Conservation (phyloP, 345 rosid species). For the Limnanthes douglasii region DNA sequence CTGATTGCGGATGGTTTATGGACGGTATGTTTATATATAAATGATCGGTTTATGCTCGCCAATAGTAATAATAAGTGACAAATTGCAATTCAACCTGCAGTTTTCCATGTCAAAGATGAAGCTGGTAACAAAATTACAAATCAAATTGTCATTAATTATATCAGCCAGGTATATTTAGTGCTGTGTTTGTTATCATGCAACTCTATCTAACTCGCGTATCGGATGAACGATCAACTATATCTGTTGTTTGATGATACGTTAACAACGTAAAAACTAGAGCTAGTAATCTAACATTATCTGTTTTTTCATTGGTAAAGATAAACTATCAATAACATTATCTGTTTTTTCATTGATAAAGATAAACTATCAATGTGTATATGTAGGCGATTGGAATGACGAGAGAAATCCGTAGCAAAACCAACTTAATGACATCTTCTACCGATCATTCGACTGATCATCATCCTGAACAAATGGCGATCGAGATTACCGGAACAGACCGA, state of each 20-base stretch:
- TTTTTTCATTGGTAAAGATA: too few relatives aligned
- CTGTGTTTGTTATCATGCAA: constrained; percentile 3
- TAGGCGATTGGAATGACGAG: constrained; percentile 48
- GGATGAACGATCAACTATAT: too few relatives aligned
- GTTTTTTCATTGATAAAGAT: too few relatives aligned
- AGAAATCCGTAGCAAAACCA: constrained; percentile 17
- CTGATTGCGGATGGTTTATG: constrained; percentile 80
- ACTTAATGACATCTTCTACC: constrained; percentile 3
- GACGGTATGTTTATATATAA: constrained; percentile 25
- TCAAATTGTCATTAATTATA: constrained; percentile 33
- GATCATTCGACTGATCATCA: constrained; percentile 8
- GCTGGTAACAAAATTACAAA: constrained; percentile 52
- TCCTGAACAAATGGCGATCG: constrained; percentile 43
- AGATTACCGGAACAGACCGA: constrained; percentile 48
- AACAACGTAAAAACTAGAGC: too few relatives aligned
- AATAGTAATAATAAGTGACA: neutral
- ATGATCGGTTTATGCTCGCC: neutral
- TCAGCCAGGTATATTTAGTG: constrained; percentile 29
- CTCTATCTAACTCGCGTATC: too few relatives aligned
- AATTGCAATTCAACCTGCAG: constrained; percentile 11
- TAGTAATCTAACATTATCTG: too few relatives aligned
- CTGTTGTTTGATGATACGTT: too few relatives aligned
- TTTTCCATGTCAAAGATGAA: constrained; percentile 71
- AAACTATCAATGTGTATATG: too few relatives aligned
- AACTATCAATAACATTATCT: too few relatives aligned